phyloP scores from a whole-genome alignment of 2,329 filamentous ascomycete genomes.

The Scedosporium boydii region DNA sequence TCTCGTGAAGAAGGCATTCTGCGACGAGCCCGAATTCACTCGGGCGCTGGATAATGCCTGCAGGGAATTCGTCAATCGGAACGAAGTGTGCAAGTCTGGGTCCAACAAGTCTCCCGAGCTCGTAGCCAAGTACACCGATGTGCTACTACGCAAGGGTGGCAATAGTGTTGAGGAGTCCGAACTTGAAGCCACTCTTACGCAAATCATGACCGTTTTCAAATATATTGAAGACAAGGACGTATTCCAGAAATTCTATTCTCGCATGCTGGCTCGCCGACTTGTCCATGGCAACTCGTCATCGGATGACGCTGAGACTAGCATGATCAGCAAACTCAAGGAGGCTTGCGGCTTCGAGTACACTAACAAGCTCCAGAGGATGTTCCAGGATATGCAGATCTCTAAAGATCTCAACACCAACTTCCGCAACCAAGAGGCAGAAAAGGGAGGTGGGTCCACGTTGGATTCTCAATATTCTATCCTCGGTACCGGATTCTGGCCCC shows the following conservation, averaged over 20 bases:
- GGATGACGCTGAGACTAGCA: slow-evolving; percentile 94
- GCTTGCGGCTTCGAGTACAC: slow-evolving; percentile 98
- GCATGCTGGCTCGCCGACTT: slow-evolving; percentile 87
- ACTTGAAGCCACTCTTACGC: slow-evolving; percentile 74
- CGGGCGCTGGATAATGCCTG: slow-evolving; percentile 94
- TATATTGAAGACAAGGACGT: slow-evolving; percentile 99
- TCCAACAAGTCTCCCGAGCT: slow-evolving; percentile 93
- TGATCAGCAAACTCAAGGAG: slow-evolving; percentile 99
- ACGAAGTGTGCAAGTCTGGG: slow-evolving; percentile 87
- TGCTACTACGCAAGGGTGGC: slow-evolving; percentile 82
- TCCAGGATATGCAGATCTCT: slow-evolving; percentile 98
- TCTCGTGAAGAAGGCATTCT: slow-evolving; percentile 86
- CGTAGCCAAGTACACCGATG: slow-evolving; percentile 90
- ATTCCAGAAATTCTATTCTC: slow-evolving; percentile 98
- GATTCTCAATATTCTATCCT: slow-evolving; percentile 90
- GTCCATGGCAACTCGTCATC: slow-evolving; percentile 94
- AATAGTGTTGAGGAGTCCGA: slow-evolving; percentile 91
- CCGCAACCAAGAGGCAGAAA: slow-evolving; percentile 61
- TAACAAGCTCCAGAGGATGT: slow-evolving; percentile 99
- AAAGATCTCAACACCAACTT: slow-evolving; percentile 92
- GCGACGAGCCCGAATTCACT: slow-evolving; percentile 93
- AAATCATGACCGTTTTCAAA: slow-evolving; percentile 99
- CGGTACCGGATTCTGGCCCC: slow-evolving; percentile 94
- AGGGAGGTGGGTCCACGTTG: slow-evolving; percentile 47
- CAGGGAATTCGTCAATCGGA: slow-evolving; percentile 95